These are phyloP conservation scores for Leccinum fallax DNA, from an alignment of 1,284 basidiomycete species.

Conservation along the genomic window DNA sequence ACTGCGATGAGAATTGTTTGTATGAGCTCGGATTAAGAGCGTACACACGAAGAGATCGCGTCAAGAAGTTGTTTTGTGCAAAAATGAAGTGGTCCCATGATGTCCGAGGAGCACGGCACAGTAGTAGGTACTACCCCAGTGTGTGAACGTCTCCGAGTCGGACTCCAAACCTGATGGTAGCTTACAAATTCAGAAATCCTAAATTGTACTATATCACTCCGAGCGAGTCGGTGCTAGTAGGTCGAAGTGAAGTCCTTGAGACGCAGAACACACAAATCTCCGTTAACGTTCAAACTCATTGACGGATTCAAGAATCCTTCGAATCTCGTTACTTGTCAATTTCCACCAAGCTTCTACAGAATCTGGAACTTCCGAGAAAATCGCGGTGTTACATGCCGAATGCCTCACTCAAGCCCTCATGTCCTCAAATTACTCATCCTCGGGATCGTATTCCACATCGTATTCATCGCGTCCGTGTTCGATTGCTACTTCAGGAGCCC, in stretches of 20 bases:
- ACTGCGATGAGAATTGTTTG: background rate
- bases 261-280: background rate
- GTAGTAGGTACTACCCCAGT: background rate
- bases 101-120: background rate
- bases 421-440: conserved; percentile 52
- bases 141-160: background rate
- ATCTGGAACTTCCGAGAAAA: background rate
- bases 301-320: background rate
- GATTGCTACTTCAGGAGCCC: conserved; percentile 90
- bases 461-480: conserved; percentile 78
- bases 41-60: background rate
- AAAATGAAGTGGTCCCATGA: background rate
- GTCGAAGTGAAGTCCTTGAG: background rate
- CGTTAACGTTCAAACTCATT: background rate
- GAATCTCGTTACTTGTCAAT: background rate
- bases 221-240: background rate
- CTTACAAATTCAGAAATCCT: background rate
- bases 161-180: background rate
- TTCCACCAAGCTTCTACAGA: background rate
- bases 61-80: background rate
- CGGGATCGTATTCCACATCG: conserved; percentile 74
- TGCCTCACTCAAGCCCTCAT: conserved; percentile 19
- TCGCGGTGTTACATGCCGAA: conserved; percentile 11
- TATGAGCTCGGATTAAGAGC: background rate
- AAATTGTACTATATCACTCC: background rate